These are phyloP conservation scores for Fragaria vesca DNA, from an alignment of 306 rosid species.

Conservation along the genomic window DNA sequence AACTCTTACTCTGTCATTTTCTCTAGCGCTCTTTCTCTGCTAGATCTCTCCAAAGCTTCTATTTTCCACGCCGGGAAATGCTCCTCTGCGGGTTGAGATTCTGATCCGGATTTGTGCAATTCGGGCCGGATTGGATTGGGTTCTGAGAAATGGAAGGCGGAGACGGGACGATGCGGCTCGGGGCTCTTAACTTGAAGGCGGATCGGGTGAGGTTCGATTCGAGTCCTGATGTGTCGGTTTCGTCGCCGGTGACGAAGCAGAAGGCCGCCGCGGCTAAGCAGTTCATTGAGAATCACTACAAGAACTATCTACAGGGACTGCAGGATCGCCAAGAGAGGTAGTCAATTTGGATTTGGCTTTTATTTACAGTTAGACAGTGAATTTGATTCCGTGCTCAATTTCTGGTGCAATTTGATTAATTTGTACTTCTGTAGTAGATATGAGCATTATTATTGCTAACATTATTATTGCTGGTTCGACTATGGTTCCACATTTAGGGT, in stretches of 20 bases:
- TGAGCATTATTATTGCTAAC: background rate
- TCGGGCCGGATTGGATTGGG: conserved; percentile 19
- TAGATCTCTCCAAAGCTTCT: conserved; percentile 41
- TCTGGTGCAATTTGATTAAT: background rate
- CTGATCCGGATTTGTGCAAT: background rate
- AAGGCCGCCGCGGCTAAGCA: conserved; percentile 95
- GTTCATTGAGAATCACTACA: conserved; percentile 96
- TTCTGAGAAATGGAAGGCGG: conserved; percentile 63
- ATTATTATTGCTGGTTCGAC: background rate
- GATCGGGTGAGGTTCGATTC: conserved; percentile 68
- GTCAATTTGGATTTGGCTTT: background rate
- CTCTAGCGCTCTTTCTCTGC: conserved; percentile 3
- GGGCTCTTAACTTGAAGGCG: conserved; percentile 68
- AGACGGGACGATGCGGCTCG: conserved; percentile 78
- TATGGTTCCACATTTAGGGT: background rate
- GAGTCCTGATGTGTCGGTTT: conserved; percentile 74
- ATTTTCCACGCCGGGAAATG: conserved; percentile 12
- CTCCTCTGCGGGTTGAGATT: conserved; percentile 7
- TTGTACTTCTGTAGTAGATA: background rate
- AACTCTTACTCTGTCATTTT: conserved; percentile 30
- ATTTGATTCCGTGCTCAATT: background rate
- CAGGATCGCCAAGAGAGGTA: conserved; percentile 98
- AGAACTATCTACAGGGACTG: conserved; percentile 85
- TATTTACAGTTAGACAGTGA: background rate
- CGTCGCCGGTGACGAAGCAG: conserved; percentile 94